These are phyloP conservation scores for Tarenaya hassleriana DNA, from an alignment of 345 rosid genomes.

Conservation along the genomic window DNA sequence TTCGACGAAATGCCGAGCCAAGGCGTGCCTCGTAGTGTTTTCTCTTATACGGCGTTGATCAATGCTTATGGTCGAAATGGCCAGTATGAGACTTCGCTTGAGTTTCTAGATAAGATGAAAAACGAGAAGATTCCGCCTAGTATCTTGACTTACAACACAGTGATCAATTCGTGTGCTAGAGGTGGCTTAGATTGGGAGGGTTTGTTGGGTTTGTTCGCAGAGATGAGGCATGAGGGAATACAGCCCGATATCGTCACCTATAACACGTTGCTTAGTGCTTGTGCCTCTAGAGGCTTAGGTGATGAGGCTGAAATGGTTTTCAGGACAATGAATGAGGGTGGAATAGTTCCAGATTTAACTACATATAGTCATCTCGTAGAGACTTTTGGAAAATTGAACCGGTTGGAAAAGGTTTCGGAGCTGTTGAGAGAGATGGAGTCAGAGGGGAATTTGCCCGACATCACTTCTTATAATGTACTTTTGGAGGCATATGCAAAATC, in stretches of 20 bases:
- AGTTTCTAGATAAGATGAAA: constrained; percentile 80
- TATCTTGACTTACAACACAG: constrained; percentile 87
- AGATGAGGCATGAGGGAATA: constrained; percentile 91
- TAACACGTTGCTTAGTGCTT: constrained; percentile 84
- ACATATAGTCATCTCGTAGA: constrained; percentile 72
- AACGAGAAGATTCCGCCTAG: constrained; percentile 61
- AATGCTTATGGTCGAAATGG: constrained; percentile 90
- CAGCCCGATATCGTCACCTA: constrained; percentile 88
- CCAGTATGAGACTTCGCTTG: constrained; percentile 60
- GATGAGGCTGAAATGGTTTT: constrained; percentile 95
- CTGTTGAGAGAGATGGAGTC: constrained; percentile 74
- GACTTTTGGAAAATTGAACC: constrained; percentile 61
- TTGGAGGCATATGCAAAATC: constrained; percentile 64
- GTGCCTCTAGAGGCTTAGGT: constrained; percentile 76
- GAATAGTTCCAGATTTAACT: constrained; percentile 73
- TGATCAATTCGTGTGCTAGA: constrained; percentile 80
- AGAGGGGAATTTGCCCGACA: constrained; percentile 76
- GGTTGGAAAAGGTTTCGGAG: constrained; percentile 62
- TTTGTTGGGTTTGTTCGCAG: constrained; percentile 80
- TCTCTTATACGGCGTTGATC: constrained; percentile 81
- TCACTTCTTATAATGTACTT: constrained; percentile 71
- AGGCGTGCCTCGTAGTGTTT: constrained; percentile 70
- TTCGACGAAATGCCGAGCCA: constrained; percentile 87
- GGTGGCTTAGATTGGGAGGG: constrained; percentile 96
- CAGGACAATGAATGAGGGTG: constrained; percentile 88